Evolutionary conservation across 345 rosid genomes (phyloP).

Genomic region (Hypericum perforatum): DNA sequence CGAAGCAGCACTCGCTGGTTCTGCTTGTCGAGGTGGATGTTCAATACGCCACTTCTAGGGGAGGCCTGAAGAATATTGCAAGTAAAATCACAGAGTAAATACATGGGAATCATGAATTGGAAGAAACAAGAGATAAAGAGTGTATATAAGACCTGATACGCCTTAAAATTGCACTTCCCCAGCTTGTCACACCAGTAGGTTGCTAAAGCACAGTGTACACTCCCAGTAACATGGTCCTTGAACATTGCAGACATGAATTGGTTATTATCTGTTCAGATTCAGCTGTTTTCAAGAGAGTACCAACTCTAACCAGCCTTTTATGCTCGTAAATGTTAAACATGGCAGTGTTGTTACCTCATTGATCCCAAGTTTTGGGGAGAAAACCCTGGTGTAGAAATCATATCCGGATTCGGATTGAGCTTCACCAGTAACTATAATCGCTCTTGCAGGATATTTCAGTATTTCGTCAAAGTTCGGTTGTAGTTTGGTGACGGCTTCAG

Average conservation of each 20-base stretch:
- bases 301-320: no score
- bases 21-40: slow-evolving; percentile 38
- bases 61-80: slow-evolving; percentile 30
- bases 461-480: slow-evolving; percentile 46
- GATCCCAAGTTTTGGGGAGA: slow-evolving; percentile 50
- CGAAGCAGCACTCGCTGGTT: slow-evolving; percentile 48
- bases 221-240: neutral
- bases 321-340: no score
- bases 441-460: slow-evolving; percentile 38
- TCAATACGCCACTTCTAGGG: slow-evolving; percentile 45
- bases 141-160: slow-evolving; percentile 40
- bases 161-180: slow-evolving; percentile 47
- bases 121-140: neutral
- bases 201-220: slow-evolving; percentile 21
- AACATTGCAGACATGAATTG: neutral
- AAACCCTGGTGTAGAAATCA: slow-evolving; percentile 58
- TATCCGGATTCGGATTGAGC: slow-evolving; percentile 46
- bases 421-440: slow-evolving; percentile 46
- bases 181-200: slow-evolving; percentile 61
- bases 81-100: neutral
- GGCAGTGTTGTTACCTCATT: slow-evolving; percentile 38
- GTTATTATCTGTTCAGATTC: no score
- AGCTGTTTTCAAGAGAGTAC: no score
- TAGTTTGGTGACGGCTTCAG: slow-evolving; percentile 39
- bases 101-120: no score